phyloP scores from a whole-genome alignment of 2,329 filamentous ascomycete genomes.

The Pestalotiopsis fici region DNA sequence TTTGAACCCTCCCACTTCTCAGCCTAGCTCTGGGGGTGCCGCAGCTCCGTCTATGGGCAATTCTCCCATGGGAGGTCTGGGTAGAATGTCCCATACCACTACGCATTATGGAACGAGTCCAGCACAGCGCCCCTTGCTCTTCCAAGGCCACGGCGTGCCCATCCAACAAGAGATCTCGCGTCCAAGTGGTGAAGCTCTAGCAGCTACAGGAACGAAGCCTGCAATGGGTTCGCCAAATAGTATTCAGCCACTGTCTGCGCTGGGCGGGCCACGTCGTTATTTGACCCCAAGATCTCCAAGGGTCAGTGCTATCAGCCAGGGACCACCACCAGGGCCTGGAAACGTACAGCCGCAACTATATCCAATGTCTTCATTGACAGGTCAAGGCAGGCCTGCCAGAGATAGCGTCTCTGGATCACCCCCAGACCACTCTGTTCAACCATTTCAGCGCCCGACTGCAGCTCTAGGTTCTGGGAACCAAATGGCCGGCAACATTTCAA shows the following conservation, averaged over 20 bases:
- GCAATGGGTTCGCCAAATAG: conserved; percentile 32
- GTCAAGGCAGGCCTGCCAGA: conserved; percentile 19
- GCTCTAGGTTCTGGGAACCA: conserved; percentile 17
- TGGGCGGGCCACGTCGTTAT: conserved; percentile 44
- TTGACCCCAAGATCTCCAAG: conserved; percentile 61
- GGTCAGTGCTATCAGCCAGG: conserved; percentile 47
- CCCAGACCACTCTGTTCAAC: conserved; percentile 3
- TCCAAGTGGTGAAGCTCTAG: conserved; percentile 18
- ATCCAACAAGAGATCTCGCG: conserved; percentile 20
- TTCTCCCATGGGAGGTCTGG: conserved; percentile 15
- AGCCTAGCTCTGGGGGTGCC: conserved; percentile 16
- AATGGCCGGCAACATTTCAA: conserved; percentile 16
- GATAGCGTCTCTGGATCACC: conserved; percentile 11
- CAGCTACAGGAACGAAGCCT: conserved; percentile 25
- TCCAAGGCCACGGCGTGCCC: conserved; percentile 20
- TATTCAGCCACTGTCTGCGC: conserved; percentile 28
- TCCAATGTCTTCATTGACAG: conserved; percentile 15
- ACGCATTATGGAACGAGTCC: conserved; percentile 24
- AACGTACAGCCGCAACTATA: conserved; percentile 29
- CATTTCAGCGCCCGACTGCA: conserved; percentile 26
- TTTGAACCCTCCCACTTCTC: conserved; percentile 40
- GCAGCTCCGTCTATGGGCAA: conserved; percentile 13
- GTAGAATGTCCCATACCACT: conserved; percentile 15
- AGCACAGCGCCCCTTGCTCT: conserved; percentile 20
- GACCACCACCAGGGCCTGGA: conserved; percentile 26